Conservation (phyloP, 208 protist species). For the Endotrypanum monterogeii region DNA sequence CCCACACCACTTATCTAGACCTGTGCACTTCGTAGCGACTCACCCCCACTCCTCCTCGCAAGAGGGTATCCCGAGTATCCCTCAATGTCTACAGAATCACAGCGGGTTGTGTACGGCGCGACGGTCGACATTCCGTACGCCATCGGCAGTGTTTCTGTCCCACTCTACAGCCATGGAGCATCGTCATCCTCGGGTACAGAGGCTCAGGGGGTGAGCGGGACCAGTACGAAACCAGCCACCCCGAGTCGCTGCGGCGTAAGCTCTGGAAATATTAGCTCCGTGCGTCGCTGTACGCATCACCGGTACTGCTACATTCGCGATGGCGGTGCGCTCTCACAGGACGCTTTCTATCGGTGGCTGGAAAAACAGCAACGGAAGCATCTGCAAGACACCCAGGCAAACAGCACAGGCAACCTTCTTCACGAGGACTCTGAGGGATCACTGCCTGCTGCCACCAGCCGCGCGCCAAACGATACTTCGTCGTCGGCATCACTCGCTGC, state of each 20-base stretch:
- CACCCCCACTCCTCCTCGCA: neutral
- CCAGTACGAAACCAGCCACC: neutral
- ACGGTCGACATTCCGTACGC: slow-evolving; percentile 63
- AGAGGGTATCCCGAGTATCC: neutral
- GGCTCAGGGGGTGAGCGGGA: neutral
- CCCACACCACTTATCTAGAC: neutral
- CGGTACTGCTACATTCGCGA: slow-evolving; percentile 85
- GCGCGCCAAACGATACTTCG: neutral
- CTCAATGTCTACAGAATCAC: slow-evolving; percentile 14
- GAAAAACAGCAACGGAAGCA: slow-evolving; percentile 7
- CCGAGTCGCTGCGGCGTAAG: slow-evolving; percentile 17
- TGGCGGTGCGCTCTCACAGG: slow-evolving; percentile 42
- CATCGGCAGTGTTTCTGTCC: slow-evolving; percentile 51
- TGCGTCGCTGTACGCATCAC: slow-evolving; percentile 63
- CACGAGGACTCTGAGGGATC: neutral
- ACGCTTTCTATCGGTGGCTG: slow-evolving; percentile 79
- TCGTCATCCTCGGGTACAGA: neutral
- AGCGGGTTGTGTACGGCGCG: slow-evolving; percentile 59
- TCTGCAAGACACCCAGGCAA: neutral
- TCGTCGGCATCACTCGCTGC: neutral
- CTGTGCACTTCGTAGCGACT: neutral
- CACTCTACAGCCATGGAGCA: slow-evolving; percentile 21
- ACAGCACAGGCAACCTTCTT: neutral
- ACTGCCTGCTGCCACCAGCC: neutral
- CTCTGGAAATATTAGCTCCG: slow-evolving; percentile 34